Evolutionary conservation across 352 stramenopile genomes (phyloP), one percentile per base, ranked within the genome.

Genomic region (Saprolegnia parasitica): DNA sequence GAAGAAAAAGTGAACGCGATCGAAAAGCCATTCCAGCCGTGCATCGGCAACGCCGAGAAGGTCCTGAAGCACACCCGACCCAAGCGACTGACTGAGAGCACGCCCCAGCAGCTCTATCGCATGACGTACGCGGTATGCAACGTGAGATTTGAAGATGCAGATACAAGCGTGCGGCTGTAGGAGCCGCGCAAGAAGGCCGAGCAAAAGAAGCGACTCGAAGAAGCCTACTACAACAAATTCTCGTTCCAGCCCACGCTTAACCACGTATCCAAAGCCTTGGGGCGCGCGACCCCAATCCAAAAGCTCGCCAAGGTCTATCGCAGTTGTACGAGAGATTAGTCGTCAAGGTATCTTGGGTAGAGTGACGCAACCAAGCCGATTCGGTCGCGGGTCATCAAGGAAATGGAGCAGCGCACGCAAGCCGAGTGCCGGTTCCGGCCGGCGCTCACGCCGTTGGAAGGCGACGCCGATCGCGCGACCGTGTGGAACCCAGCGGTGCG

Each of bases 161-260:
- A 32, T 15, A 32, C 26, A 37, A 42, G 52, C 35, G 72, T 11
- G 45, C 18, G 4, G 1, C 8, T 1, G 1, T 8, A 86, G 24
- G 81, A 90, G 29, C 82, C 81, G 8, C 77, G 78, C 54, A 72
- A 84, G 15, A 73, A 71, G 20, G 83, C 90, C 66, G 42, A 87
- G 10, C 83, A 84, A 46, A 89, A 87, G 24, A 80, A 89, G 39
- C 76, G 72, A 15, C 23, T 89, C 20, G 76, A 83, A 0, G 80
- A 90, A 32, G 70, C 89, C 37, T 67, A 83, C 11, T 79, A 84
- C 55, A 56, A 72, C 21, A 75, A 94, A 65, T 92, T 77, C 39
- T 77, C 79, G 0, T 93, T 92, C 75, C 89, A 92, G 24, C 86
- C 88, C 0, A 67, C 80, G 58, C 91, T 95, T 47, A 96, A 95